A percentile compares a stretch with the other conserved stretches of the same genome.
phyloP scores from a whole-genome alignment of 23 red algal genomes.

The Chondrus crispus region DNA sequence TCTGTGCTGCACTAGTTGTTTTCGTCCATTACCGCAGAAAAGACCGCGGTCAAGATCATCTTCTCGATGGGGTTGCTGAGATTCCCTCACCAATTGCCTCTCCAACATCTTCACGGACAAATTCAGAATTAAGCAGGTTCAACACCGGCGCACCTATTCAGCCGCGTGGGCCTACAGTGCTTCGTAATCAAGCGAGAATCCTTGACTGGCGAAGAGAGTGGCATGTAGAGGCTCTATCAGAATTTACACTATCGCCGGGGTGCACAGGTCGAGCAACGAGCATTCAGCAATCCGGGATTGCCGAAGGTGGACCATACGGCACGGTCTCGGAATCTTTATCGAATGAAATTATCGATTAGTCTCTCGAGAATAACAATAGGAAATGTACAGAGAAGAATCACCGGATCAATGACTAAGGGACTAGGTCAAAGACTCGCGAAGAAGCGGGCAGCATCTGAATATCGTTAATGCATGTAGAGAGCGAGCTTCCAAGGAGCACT shows the following conservation, averaged over 20 bases:
- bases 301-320: neutral
- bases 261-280: neutral
- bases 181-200: constrained; percentile 35
- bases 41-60: neutral
- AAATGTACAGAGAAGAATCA: neutral
- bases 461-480: neutral
- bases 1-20: neutral
- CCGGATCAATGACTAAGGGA: too few relatives aligned
- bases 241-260: too few relatives aligned
- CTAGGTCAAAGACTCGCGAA: too few relatives aligned
- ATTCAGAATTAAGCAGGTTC: neutral
- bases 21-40: neutral
- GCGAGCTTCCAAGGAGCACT: too few relatives aligned
- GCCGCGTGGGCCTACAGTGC: constrained; percentile 8
- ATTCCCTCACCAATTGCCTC: neutral
- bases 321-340: neutral
- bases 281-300: neutral
- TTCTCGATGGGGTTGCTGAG: neutral
- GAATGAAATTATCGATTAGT: neutral
- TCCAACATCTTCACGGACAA: neutral
- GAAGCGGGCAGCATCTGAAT: neutral
- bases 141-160: constrained; percentile 13
- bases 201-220: constrained; percentile 4
- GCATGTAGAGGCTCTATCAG: neutral
- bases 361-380: neutral